Evolutionary conservation across 2,329 filamentous ascomycete genomes (phyloP), one percentile per base, ranked within the genome.

Genomic region (Didymella sp.): DNA sequence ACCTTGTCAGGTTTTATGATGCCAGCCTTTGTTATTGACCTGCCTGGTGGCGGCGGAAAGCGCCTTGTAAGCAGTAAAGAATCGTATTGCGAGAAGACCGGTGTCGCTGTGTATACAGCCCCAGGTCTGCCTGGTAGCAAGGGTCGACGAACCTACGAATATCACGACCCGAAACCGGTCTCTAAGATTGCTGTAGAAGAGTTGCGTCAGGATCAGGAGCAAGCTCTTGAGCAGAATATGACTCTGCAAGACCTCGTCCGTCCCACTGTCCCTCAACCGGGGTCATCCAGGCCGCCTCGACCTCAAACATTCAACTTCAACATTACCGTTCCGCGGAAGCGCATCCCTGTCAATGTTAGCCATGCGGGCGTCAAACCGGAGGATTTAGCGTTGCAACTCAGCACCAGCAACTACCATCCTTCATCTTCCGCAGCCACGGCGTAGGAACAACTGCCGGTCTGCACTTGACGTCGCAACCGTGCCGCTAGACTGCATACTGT

Each of bases 1-100:
- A 84, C 80, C 0, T 83, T 87, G 41, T 85, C 85, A 0, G 86
- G 86, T 1, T 88, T 87, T 72, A 80, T 83, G 77, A 87, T 81
- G 76, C 86, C 87, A 0, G 78, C 82, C 17, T 88, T 88, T 63
- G 81, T 88, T 5, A 83, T 88, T 19, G 85, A 89, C 67, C 79
- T 89, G 5, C 86, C 86, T 0, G 84, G 82, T 1, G 85, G 86
- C 2, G 86, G 86, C 2, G 86, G 86, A 2, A 88, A 89, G 76
- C 81, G 86, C 40, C 79, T 85, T 11, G 84, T 84, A 1, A 79
- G 80, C 38, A 82, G 81, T 12, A 80, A 77, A 62, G 76, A 82
- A 51, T 79, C 73, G 1, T 88, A 88, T 64, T 80, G 87, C 68
- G 76, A 77, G 28, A 58, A 69, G 7, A 82, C 79, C 2, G 86